Percentiles rank a stretch among this genome's conserved stretches.
These are phyloP conservation scores for Wallacemonas sp. DNA, from an alignment of 208 protist species.

Conservation along the genomic window DNA sequence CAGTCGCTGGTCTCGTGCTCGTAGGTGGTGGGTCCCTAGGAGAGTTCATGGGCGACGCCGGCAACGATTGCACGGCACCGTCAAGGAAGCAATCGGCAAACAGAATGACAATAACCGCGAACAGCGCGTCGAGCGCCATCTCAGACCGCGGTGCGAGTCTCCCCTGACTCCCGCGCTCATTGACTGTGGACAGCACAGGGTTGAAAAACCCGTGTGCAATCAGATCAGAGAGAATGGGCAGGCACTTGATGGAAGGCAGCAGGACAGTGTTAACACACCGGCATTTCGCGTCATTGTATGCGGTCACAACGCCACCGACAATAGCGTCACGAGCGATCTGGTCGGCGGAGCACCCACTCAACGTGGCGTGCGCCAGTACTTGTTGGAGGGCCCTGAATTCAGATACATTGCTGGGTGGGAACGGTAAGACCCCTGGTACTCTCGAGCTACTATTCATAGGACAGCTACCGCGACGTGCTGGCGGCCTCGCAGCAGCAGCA, in stretches of 20 bases:
- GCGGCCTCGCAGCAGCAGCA: no score
- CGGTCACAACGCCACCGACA: conserved; percentile 56
- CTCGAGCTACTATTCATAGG: no score
- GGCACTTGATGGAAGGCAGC: conserved; percentile 60
- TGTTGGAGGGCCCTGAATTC: conserved; percentile 70
- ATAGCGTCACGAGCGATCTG: conserved; percentile 58
- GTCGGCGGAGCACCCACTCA: conserved; percentile 32
- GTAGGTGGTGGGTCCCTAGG: background rate
- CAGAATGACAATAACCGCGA: conserved; percentile 56
- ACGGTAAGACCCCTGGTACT: background rate
- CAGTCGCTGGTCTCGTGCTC: background rate
- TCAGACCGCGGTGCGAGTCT: conserved; percentile 33
- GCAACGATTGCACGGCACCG: conserved; percentile 2
- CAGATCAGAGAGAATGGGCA: conserved; percentile 39
- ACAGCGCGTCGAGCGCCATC: conserved; percentile 45
- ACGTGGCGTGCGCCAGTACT: conserved; percentile 52
- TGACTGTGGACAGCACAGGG: conserved; percentile 39
- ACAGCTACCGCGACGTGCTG: no score
- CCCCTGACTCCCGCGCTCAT: background rate
- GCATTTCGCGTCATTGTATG: conserved; percentile 34
- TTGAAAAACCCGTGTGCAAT: conserved; percentile 66
- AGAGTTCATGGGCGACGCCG: background rate
- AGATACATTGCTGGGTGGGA: conserved; percentile 25
- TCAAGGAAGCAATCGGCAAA: conserved; percentile 76
- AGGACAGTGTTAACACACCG: conserved; percentile 22